Base-by-base conservation (phyloP, 306 rosid genomes). In the Lupinus albus region DNA sequence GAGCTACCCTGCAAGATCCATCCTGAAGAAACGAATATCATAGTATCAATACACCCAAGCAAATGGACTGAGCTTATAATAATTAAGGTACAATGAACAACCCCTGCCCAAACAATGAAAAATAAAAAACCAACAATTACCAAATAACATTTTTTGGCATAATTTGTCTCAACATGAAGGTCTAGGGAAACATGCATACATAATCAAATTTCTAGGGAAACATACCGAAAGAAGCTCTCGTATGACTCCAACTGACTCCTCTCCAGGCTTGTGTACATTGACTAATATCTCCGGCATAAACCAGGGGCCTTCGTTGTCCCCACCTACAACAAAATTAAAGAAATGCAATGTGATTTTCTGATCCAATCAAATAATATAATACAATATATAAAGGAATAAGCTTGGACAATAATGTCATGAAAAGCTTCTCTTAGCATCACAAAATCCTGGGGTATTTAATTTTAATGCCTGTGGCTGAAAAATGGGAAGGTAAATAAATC, bases 211-310 rank as follows among this genome's bases (percentile, higher is more conserved):
- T 57, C 11, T 11, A 55, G 45, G 46, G 17, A 15, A 56, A 74
- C 96, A 54, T 88, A 94, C 99, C 94, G 83, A 65, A 41, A 94
- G 97, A 78, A 85, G 95, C 73, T 94, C 99, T 52, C 94, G 85
- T 65, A 86, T 79, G 42, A 86, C 67, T 63, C 97, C 99, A 54
- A 81, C 70, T 61, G 89, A 58, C 25, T 91, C 99, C 12, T 90
- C 99, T 47, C 87, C 97, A 1, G 94, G 72, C 76, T 78, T 81
- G 70, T 89, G 95, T 36, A 91, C 86, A 73, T 80, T 94, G 60
- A 94, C 99, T 70, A 94, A 79, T 77, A 94, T 85, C 52, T 94
- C 97, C 14, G 97, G 92, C 61, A 91, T 77, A 63, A 84, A 80
- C 92, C 88, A 86, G 4, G 95, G 99, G 63, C 96, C 99, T 74